Conservation (phyloP, 495 filamentous ascomycete species). For the Lichenothelia convexa region DNA sequence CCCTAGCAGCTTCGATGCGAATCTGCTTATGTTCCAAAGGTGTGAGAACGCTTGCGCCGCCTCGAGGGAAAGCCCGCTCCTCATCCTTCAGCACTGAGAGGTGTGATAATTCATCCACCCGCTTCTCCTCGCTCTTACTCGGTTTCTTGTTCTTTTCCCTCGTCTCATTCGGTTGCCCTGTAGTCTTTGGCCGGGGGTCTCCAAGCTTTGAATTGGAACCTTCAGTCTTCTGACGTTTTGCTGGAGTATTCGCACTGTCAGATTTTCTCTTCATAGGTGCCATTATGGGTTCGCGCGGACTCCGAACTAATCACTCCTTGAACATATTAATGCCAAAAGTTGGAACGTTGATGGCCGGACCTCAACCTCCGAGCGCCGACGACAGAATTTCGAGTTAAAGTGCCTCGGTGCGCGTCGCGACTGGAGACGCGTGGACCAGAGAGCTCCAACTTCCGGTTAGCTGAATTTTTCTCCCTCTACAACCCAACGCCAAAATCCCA, state of each 20-base stretch:
- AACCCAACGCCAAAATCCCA: too few relatives aligned
- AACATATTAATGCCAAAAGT: too few relatives aligned
- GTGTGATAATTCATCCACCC: slow-evolving; percentile 4
- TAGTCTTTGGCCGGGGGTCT: slow-evolving; percentile 2
- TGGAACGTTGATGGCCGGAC: too few relatives aligned
- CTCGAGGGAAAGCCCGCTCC: slow-evolving; percentile 78
- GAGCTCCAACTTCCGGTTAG: too few relatives aligned
- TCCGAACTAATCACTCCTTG: too few relatives aligned
- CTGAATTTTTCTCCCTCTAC: too few relatives aligned
- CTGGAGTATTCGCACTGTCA: slow-evolving; percentile 8
- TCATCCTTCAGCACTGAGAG: slow-evolving; percentile 46
- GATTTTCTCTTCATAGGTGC: slow-evolving; percentile 11
- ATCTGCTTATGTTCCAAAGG: slow-evolving; percentile 94
- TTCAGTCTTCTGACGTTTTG: neutral
- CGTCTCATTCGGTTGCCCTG: slow-evolving; percentile 2
- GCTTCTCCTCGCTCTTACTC: slow-evolving; percentile 1
- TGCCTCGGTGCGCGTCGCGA: too few relatives aligned
- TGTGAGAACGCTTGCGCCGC: slow-evolving; percentile 76
- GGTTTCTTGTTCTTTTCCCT: slow-evolving; percentile 2
- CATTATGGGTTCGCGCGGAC: too few relatives aligned
- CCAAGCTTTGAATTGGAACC: too few relatives aligned
- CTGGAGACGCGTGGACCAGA: too few relatives aligned
- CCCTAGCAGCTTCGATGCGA: slow-evolving; percentile 75
- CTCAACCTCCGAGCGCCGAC: too few relatives aligned
- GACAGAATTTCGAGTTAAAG: too few relatives aligned